phyloP scores from a whole-genome alignment of 2,329 filamentous ascomycete species.

The Hypoxylon sp. region DNA sequence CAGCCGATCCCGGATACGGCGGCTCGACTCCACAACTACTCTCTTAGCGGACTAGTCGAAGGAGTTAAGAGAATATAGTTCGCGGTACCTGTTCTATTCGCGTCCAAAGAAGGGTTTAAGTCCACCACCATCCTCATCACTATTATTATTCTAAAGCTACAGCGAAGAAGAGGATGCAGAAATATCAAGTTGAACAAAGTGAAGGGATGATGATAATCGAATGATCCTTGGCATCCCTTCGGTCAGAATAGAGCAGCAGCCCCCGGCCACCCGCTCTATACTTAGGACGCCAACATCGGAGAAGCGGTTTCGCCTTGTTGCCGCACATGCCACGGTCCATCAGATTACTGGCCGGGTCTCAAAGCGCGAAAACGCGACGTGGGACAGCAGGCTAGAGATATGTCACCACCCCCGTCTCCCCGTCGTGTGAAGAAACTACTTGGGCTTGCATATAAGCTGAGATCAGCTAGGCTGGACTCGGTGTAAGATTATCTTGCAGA shows the following conservation, averaged over 20 bases:
- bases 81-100: not conserved
- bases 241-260: constrained; percentile 2
- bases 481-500: constrained; percentile 8
- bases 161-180: not conserved
- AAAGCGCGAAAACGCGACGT: constrained; percentile 21
- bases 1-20: constrained; percentile 18
- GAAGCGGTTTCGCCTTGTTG: constrained; percentile 1
- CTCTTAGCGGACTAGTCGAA: not conserved
- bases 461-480: constrained; percentile 13
- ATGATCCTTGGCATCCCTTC: not conserved
- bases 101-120: not conserved
- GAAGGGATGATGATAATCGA: not conserved
- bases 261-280: not conserved
- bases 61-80: constrained; percentile 9
- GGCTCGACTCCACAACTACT: constrained; percentile 2
- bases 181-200: not conserved
- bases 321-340: constrained; percentile 2
- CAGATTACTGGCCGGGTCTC: not conserved
- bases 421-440: not conserved
- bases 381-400: constrained; percentile 16
- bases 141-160: not conserved
- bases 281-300: constrained; percentile 7
- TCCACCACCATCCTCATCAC: not conserved
- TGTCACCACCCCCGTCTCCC: too few species aligned
- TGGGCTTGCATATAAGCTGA: constrained; percentile 14